A percentile compares a stretch with the other conserved stretches of the same genome.
phyloP scores from a whole-genome alignment of 108 stramenopile species.

The Skeletonema potamos region DNA sequence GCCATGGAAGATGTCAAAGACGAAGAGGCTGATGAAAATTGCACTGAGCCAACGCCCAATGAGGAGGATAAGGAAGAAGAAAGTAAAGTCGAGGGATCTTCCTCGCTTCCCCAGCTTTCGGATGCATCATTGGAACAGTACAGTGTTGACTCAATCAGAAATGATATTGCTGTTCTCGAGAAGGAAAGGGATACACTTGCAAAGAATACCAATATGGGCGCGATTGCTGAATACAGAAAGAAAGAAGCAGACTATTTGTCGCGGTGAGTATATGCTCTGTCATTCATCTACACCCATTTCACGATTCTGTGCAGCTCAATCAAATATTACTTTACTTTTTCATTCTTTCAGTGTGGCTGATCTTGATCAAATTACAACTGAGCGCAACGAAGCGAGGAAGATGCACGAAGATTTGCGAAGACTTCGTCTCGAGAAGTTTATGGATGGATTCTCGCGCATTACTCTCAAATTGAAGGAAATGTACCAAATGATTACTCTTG shows the following conservation, averaged over 20 bases:
- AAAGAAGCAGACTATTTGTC: slow-evolving; percentile 90
- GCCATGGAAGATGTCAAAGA: slow-evolving; percentile 37
- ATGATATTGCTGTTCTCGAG: slow-evolving; percentile 74
- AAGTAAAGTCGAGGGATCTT: slow-evolving; percentile 16
- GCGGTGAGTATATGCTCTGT: slow-evolving; percentile 44
- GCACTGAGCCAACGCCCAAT: slow-evolving; percentile 1
- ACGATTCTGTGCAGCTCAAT: background rate
- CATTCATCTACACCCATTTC: background rate
- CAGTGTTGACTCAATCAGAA: slow-evolving; percentile 62
- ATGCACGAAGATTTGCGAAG: slow-evolving; percentile 92
- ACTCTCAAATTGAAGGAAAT: slow-evolving; percentile 99
- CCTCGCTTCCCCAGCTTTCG: slow-evolving; percentile 47
- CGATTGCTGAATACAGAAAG: slow-evolving; percentile 91
- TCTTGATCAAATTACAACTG: slow-evolving; percentile 88
- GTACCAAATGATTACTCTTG: slow-evolving; percentile 99
- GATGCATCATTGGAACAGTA: slow-evolving; percentile 63
- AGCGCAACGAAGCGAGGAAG: slow-evolving; percentile 81
- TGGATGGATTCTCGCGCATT: slow-evolving; percentile 96
- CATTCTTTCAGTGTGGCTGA: slow-evolving; percentile 67
- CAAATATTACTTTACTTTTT: background rate
- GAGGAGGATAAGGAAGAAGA: slow-evolving; percentile 7
- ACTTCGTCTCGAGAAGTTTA: slow-evolving; percentile 96
- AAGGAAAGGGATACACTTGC: slow-evolving; percentile 77
- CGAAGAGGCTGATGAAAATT: slow-evolving; percentile 26
- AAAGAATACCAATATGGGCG: slow-evolving; percentile 92